Conservation (phyloP, 306 rosid species). For the Fragaria nilgerrensis region DNA sequence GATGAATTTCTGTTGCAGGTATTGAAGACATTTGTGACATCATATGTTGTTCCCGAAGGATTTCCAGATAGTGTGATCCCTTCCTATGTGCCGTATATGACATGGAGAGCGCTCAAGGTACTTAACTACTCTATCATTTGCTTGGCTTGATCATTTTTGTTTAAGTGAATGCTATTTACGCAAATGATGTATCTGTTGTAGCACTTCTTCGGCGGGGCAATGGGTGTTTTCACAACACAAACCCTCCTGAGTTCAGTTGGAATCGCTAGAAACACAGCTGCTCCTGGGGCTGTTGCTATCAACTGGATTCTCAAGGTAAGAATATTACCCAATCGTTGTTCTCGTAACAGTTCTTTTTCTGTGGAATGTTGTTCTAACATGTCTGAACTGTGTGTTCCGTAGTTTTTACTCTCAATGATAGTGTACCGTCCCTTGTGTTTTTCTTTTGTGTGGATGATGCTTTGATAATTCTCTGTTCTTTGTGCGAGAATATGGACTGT, state of each 20-base stretch:
- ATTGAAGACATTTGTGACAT: conserved; percentile 61
- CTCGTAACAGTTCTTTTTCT: not conserved
- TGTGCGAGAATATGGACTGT: not conserved
- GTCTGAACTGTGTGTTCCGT: not conserved
- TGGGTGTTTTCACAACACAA: conserved; percentile 98
- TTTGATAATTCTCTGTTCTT: not conserved
- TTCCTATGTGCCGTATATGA: conserved; percentile 94
- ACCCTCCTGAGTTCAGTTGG: conserved; percentile 90
- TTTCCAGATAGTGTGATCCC: conserved; percentile 86
- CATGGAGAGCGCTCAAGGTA: conserved; percentile 95
- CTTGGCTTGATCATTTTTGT: not conserved
- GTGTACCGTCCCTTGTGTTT: not conserved
- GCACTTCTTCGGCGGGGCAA: conserved; percentile 99
- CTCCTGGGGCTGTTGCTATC: conserved; percentile 88
- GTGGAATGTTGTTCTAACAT: too few species aligned
- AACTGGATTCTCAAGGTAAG: conserved; percentile 97
- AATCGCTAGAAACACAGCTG: conserved; percentile 61
- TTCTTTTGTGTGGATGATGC: not conserved
- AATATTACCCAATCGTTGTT: not conserved
- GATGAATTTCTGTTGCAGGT: conserved; percentile 51
- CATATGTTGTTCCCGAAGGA: conserved; percentile 97
- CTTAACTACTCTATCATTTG: not conserved
- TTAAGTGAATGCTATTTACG: not conserved
- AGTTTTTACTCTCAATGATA: not conserved
- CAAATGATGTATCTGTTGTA: conserved; percentile 20